Percentiles rank a stretch among this genome's conserved stretches.
Conservation (phyloP, 257 asterid species). For the Sherardia arvensis region DNA sequence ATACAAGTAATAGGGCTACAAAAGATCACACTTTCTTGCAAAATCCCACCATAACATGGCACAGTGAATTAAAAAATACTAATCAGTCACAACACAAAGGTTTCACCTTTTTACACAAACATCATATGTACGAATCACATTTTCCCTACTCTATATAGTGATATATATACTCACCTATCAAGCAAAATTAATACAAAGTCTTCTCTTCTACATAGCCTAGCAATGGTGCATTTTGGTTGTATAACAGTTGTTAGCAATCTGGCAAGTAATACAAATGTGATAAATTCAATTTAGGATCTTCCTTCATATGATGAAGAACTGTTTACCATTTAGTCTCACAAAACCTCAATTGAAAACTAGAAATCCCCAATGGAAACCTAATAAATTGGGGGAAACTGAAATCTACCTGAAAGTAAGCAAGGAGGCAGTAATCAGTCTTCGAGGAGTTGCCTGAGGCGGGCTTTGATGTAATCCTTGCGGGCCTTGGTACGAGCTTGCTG, state of each 20-base stretch:
- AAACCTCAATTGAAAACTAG: not conserved
- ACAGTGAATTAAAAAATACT: not conserved
- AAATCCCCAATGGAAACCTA: not conserved
- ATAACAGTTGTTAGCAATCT: not conserved
- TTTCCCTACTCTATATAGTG: too few relatives aligned
- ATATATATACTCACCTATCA: not conserved
- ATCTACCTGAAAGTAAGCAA: not conserved
- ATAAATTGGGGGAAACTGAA: not conserved
- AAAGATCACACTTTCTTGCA: not conserved
- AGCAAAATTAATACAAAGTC: not conserved
- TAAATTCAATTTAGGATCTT: not conserved
- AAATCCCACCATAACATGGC: too few relatives aligned
- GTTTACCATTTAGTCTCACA: not conserved
- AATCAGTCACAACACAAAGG: not conserved
- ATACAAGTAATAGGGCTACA: not conserved
- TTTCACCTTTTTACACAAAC: not conserved
- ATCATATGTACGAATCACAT: not conserved
- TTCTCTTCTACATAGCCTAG: not conserved
- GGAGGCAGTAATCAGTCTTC: constrained; percentile 18
- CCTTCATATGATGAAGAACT: not conserved
- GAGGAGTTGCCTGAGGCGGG: constrained; percentile 25
- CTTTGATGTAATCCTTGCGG: constrained; percentile 26
- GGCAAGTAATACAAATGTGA: not conserved
- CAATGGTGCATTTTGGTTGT: not conserved
- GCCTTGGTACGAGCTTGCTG: constrained; percentile 29